phyloP scores from a whole-genome alignment of 768 basidiomycete species.

The Suillus subaureus region DNA sequence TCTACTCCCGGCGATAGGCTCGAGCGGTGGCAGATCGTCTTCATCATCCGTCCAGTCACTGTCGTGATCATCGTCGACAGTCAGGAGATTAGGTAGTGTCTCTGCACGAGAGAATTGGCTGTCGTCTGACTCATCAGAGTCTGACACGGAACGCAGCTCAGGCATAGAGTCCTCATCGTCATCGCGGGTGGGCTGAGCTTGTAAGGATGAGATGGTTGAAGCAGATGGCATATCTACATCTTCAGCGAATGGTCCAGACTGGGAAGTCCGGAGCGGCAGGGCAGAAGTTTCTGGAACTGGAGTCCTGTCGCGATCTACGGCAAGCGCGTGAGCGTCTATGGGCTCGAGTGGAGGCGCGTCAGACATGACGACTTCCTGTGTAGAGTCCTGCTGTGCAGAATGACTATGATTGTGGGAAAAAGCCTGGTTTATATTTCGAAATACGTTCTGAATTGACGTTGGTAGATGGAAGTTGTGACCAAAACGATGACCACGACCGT shows the following conservation, averaged over 20 bases:
- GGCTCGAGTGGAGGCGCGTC: slow-evolving; percentile 12
- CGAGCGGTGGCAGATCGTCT: slow-evolving; percentile 33
- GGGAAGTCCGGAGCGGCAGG: slow-evolving; percentile 10
- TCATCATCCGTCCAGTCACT: slow-evolving; percentile 32
- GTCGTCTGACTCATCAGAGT: slow-evolving; percentile 38
- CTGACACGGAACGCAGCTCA: slow-evolving; percentile 39
- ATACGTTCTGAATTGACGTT: slow-evolving; percentile 30
- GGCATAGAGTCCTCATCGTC: slow-evolving; percentile 46
- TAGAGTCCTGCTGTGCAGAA: background rate
- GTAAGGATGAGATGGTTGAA: background rate
- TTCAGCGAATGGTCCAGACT: slow-evolving; percentile 7
- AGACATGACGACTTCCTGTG: background rate
- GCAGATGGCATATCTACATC: slow-evolving; percentile 14
- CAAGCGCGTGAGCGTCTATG: background rate
- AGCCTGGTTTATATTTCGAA: slow-evolving; percentile 36
- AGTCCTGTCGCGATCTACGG: slow-evolving; percentile 5
- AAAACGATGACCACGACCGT: slow-evolving; percentile 16
- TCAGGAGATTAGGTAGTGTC: slow-evolving; percentile 25
- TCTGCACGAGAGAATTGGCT: slow-evolving; percentile 34
- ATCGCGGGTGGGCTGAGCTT: slow-evolving; percentile 14
- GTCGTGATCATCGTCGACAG: slow-evolving; percentile 34
- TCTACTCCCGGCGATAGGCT: slow-evolving; percentile 39
- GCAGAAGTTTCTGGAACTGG: slow-evolving; percentile 9
- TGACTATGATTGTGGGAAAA: slow-evolving; percentile 19
- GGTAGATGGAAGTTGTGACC: slow-evolving; percentile 25